Percentiles rank a stretch among this genome's conserved stretches.
phyloP scores from a whole-genome alignment of 257 asterid species.

The Gentiana dahurica region DNA sequence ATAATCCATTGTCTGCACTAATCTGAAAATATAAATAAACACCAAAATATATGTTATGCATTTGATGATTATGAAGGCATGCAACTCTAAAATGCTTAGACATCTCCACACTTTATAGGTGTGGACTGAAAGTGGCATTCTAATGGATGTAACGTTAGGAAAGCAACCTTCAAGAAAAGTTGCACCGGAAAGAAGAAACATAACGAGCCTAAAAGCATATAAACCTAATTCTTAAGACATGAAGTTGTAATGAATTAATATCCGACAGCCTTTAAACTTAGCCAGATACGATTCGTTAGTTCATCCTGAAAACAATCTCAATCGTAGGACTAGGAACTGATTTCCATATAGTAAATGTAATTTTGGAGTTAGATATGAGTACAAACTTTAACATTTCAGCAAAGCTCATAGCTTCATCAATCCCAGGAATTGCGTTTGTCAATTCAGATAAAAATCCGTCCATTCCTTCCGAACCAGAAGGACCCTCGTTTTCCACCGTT shows the following conservation, averaged over 20 bases:
- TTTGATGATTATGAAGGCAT: too few species aligned
- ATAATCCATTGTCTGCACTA: constrained; percentile 95
- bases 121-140: too few species aligned
- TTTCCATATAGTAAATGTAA: background rate
- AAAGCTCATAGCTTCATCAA: constrained; percentile 98
- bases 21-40: constrained; percentile 34
- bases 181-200: background rate
- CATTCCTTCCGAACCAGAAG: constrained; percentile 39
- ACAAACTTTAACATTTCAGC: constrained; percentile 97
- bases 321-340: too few species aligned
- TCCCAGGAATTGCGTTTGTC: constrained; percentile 92
- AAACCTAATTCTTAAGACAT: too few species aligned
- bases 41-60: background rate
- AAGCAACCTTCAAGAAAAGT: background rate
- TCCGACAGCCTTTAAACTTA: background rate
- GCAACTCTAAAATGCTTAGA: too few species aligned
- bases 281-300: background rate
- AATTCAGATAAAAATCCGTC: constrained; percentile 84
- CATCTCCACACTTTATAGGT: too few species aligned
- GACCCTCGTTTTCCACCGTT: constrained; percentile 65
- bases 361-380: background rate
- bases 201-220: too few species aligned
- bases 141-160: too few species aligned
- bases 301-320: too few species aligned
- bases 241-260: background rate